Evolutionary conservation across 306 rosid species (phyloP).

Genomic region (Cucurbita maxima): DNA sequence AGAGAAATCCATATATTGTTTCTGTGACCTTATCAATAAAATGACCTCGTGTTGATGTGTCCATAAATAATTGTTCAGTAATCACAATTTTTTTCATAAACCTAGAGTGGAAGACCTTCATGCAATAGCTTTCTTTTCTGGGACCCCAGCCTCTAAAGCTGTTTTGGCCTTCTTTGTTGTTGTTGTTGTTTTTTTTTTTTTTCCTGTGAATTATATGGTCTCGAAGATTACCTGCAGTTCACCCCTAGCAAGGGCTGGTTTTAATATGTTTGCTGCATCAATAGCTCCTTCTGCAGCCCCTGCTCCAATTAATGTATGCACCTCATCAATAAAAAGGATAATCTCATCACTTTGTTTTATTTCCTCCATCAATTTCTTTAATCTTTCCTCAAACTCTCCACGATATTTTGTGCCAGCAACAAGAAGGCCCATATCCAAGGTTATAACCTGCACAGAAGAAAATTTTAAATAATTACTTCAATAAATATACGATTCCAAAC

Average conservation of each 20-base stretch:
- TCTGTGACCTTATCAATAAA: background rate
- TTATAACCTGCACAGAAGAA: slow-evolving; percentile 50
- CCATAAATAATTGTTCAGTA: background rate
- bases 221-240: slow-evolving; percentile 68
- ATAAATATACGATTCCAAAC: background rate
- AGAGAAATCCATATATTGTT: background rate
- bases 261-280: slow-evolving; percentile 91
- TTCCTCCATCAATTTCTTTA: slow-evolving; percentile 96
- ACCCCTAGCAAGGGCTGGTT: slow-evolving; percentile 97
- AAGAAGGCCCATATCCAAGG: slow-evolving; percentile 96
- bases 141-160: background rate
- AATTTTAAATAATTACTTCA: background rate
- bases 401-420: slow-evolving; percentile 98
- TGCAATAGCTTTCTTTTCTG: background rate
- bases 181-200: background rate
- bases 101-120: background rate
- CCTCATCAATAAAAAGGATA: slow-evolving; percentile 85
- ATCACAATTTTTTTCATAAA: background rate
- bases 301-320: slow-evolving; percentile 92
- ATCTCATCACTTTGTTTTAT: slow-evolving; percentile 91
- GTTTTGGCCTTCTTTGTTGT: background rate
- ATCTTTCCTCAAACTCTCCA: slow-evolving; percentile 96
- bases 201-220: background rate
- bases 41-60: background rate
- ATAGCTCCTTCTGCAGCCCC: slow-evolving; percentile 99